Base-by-base conservation (phyloP, 768 basidiomycete species). In the Tylopilus plumbeoviolaceoides region DNA sequence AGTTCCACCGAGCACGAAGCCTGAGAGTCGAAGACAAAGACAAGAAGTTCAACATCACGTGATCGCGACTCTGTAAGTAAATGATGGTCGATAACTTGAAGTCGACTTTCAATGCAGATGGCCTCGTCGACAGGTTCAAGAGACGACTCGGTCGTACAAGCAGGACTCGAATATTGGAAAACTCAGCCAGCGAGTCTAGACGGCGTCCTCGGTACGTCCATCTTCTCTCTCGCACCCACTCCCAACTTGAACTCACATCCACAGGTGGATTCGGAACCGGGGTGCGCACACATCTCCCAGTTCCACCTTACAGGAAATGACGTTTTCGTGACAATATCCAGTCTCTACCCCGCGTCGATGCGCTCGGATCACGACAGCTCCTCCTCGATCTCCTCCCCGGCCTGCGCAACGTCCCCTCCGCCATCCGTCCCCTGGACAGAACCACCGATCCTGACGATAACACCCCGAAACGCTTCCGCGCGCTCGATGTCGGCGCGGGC, bases 401-500 rank as follows among this genome's bases (percentile, higher is more conserved):
- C 41, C 81, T 98, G 23, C 87, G 80, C 47, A 83, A 77, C 21
- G 84, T 98, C 46, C 76, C 85, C 5, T 91, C 91, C 35, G 82
- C 89, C 3, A 68, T 91, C 45, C 78, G 80, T 45, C 82, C 78
- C 2, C 74, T 83, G 4, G 33, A 33, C 62, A 51, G 21, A 40
- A 40, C 62, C 39, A 2, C 51, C 56, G 44, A 36, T 45, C 50
- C 44, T 39, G 8, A 18, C n/a, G 36, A 38, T 10, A 57, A 48
- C 39, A 47, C 59, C 14, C n/a, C 65, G 11, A 73, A 76, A 21
- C 75, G 82, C 43, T 81, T 76, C 25, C 82, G 91, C 42, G 94
- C 89, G 0, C 78, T 99, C 20, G 95, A 99, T 63, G 91, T 94
- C 53, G 95, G 89, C 15, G 94, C 94, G 7, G 95, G 95, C 11